These are phyloP conservation scores for Wickerhamomyces sp. DNA, from an alignment of 1,139 yeast species.

Conservation along the genomic window DNA sequence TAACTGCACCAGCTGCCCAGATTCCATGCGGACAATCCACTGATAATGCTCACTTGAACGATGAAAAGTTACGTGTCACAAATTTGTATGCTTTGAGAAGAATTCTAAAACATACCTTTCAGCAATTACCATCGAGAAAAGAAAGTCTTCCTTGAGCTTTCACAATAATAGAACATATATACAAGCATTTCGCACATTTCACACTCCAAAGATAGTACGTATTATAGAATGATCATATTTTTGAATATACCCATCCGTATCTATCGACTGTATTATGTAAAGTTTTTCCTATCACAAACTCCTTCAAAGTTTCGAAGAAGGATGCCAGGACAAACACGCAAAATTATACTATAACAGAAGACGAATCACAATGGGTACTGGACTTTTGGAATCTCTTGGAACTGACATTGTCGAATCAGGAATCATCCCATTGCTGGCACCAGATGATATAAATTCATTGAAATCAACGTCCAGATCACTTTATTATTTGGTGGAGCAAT, in stretches of 20 bases:
- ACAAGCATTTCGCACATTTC: too few relatives aligned
- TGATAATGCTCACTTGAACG: slow-evolving; percentile 89
- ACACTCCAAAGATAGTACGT: too few relatives aligned
- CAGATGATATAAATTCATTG: slow-evolving; percentile 43
- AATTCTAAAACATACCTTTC: slow-evolving; percentile 38
- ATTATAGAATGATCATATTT: too few relatives aligned
- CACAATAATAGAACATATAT: too few relatives aligned
- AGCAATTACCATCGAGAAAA: slow-evolving; percentile 15
- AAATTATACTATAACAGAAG: not conserved
- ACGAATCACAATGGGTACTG: not conserved
- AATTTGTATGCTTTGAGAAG: slow-evolving; percentile 72
- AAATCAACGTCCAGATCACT: slow-evolving; percentile 38
- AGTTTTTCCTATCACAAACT: too few relatives aligned
- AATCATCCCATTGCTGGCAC: slow-evolving; percentile 35
- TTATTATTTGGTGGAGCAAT: slow-evolving; percentile 29
- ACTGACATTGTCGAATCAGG: slow-evolving; percentile 42
- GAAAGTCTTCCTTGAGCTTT: not conserved
- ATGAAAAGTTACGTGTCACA: slow-evolving; percentile 75
- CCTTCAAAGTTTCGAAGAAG: too few relatives aligned
- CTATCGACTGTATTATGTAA: not conserved
- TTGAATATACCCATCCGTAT: too few relatives aligned
- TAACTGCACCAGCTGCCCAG: slow-evolving; percentile 88
- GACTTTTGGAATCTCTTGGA: slow-evolving; percentile 28
- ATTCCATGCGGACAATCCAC: slow-evolving; percentile 95
- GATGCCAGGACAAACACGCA: not conserved